A percentile compares a stretch with the other conserved stretches of the same genome.
These are phyloP conservation scores for Glebionis coronaria DNA, from an alignment of 129 eudicot genomes.

Conservation along the genomic window DNA sequence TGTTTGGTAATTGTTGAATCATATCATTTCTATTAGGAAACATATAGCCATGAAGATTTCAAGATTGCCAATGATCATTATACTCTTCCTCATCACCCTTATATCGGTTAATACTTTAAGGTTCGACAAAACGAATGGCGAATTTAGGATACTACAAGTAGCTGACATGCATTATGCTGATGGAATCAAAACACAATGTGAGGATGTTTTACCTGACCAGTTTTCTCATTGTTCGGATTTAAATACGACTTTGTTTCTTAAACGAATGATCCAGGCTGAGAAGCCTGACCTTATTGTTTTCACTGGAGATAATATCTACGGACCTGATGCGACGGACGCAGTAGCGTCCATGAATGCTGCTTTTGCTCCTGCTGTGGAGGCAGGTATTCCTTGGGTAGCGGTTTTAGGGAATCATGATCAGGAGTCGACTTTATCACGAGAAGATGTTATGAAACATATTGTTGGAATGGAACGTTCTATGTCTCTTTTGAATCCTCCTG, in stretches of 20 bases:
- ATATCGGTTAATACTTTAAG: no score
- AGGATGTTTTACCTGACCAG: not conserved
- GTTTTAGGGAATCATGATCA: slow-evolving; percentile 5
- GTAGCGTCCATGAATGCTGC: not conserved
- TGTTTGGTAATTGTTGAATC: no score
- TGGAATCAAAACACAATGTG: no score
- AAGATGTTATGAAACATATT: not conserved
- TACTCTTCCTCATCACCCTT: no score
- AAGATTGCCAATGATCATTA: no score
- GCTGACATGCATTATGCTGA: no score
- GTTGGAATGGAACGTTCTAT: no score
- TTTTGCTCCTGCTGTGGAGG: not conserved
- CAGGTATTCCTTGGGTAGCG: not conserved
- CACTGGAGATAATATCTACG: slow-evolving; percentile 1
- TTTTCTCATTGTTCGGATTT: not conserved
- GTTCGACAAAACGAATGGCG: no score
- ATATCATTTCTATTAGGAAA: no score
- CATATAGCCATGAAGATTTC: no score
- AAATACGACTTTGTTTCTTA: not conserved
- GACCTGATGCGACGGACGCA: not conserved
- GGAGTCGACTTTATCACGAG: not conserved
- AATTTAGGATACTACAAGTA: no score
- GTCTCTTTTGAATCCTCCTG: no score
- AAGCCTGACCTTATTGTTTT: not conserved
- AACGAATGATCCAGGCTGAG: not conserved